Evolutionary conservation across 2,329 filamentous ascomycete genomes (phyloP), one percentile per base, ranked within the genome.

Genomic region (Stromatinia cepivora): DNA sequence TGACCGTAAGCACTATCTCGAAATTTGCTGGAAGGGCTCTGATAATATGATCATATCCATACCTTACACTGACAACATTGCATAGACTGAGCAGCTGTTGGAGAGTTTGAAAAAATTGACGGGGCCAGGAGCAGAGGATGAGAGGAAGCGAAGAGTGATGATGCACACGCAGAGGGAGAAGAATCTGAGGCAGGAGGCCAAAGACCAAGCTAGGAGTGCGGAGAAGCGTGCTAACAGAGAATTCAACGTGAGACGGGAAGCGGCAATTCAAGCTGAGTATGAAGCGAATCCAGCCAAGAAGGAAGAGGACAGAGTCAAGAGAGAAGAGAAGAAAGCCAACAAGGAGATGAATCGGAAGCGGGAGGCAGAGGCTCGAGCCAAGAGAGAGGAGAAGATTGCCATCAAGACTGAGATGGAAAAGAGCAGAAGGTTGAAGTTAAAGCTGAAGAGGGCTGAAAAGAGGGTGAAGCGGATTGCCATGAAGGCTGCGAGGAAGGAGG

Each of bases 81-180:
- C 13, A n/a, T 15, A 58, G 54, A 17, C 22, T 6, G 34, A 58
- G 34, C 31, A 58, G 34, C 34, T 39, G 34, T 39, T 58, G 11
- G 54, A 58, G 54, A 58, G 34, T 58, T 42, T 58, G 22, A 58
- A 58, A 39, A 8, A 25, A 15, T 39, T 58, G 13, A 39, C 13
- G 4, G 34, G 54, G 7, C 54, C 54, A 39, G 54, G 54, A 58
- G 54, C 54, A 58, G 54, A 58, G 22, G 54, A 58, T 39, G 54
- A 58, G 22, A 58, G 13, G n/a, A 58, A 58, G 34, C 34, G 54
- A 39, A 58, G 54, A 25, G 22, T 58, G 7, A 58, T 58, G 9
- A 25, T 25, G 31, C 25, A 34, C 22, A 39, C 54, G 31, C 54
- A 58, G 34, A 39, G 20, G 34, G 54, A 42, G 22, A 58, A 58